A percentile compares a stretch with the other conserved stretches of the same genome.
Conservation (phyloP, 2,329 filamentous ascomycete genomes). For the Fusarium nygamai region DNA sequence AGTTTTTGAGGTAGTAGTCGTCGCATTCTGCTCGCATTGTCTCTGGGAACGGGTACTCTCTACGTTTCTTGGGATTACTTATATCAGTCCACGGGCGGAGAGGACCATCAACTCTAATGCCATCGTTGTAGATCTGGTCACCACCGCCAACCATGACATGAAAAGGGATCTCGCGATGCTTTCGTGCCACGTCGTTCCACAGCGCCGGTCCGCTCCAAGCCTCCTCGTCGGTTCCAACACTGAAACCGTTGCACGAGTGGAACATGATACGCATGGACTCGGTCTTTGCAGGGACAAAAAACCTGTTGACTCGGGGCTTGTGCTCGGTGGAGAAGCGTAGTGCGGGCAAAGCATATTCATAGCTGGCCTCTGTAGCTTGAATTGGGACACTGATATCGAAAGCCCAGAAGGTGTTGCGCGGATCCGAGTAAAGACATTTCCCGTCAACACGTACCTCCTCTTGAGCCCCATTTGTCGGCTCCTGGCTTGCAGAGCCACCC, state of each 20-base stretch:
- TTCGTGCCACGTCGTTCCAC: conserved; percentile 92
- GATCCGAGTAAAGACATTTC: conserved; percentile 71
- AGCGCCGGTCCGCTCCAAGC: conserved; percentile 90
- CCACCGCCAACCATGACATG: conserved; percentile 96
- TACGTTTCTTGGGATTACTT: conserved; percentile 83
- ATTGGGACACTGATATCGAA: conserved; percentile 87
- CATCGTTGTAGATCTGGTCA: conserved; percentile 97
- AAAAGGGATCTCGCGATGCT: conserved; percentile 82
- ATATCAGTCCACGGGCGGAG: conserved; percentile 85
- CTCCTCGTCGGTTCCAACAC: conserved; percentile 83
- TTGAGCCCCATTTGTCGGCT: conserved; percentile 47
- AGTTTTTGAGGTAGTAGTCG: conserved; percentile 90
- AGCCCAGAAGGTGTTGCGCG: conserved; percentile 86
- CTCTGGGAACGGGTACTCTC: conserved; percentile 79
- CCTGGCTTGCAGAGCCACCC: conserved; percentile 34
- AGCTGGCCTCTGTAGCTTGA: conserved; percentile 73
- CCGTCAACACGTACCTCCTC: conserved; percentile 54
- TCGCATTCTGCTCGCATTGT: conserved; percentile 86
- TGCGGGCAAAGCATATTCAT: conserved; percentile 79
- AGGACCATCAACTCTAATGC: conserved; percentile 85
- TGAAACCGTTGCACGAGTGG: conserved; percentile 97
- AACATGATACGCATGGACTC: conserved; percentile 99
- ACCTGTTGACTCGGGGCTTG: conserved; percentile 71
- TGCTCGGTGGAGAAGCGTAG: conserved; percentile 68
- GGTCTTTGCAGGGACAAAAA: conserved; percentile 84